Evolutionary conservation across 192 early-diverging fungal species (phyloP).

Genomic region (Gamsiella multidivaricata): DNA sequence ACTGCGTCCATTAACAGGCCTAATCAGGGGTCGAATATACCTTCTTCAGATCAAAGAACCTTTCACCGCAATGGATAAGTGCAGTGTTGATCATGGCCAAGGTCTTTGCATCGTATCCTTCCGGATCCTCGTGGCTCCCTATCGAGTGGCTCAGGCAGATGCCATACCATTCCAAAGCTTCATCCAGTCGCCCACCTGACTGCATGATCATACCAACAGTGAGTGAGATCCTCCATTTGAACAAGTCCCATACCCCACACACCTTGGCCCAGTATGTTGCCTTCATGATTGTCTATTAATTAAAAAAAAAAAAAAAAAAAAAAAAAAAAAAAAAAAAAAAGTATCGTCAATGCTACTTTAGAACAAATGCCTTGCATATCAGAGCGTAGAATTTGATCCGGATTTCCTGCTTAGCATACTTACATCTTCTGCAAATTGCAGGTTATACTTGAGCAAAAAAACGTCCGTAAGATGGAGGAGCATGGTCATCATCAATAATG

Average conservation of each 20-base stretch:
- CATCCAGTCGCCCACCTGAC: constrained; percentile 29
- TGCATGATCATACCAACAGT: constrained; percentile 44
- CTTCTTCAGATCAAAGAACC: constrained; percentile 13
- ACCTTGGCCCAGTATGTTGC: constrained; percentile 32
- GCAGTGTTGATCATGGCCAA: constrained; percentile 35
- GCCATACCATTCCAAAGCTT: constrained; percentile 43
- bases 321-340: neutral
- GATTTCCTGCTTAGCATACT: neutral
- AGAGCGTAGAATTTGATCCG: too few species aligned
- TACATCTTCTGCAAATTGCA: constrained; percentile 39
- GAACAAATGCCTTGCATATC: too few species aligned
- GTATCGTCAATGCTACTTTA: neutral
- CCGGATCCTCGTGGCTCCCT: constrained; percentile 19
- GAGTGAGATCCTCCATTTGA: constrained; percentile 36
- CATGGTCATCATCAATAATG: constrained; percentile 43
- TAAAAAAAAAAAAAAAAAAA: neutral
- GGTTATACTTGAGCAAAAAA: constrained; percentile 37
- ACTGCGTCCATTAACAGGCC: too few species aligned
- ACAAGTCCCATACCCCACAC: constrained; percentile 25
- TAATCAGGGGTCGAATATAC: too few species aligned
- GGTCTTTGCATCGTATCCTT: constrained; percentile 46
- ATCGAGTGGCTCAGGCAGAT: constrained; percentile 31
- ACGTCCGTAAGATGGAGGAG: constrained; percentile 39
- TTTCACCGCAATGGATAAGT: constrained; percentile 37
- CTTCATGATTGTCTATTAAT: constrained; percentile 39